Evolutionary conservation across 1,284 basidiomycete genomes (phyloP).

Genomic region (Vanrija pseudolonga): DNA sequence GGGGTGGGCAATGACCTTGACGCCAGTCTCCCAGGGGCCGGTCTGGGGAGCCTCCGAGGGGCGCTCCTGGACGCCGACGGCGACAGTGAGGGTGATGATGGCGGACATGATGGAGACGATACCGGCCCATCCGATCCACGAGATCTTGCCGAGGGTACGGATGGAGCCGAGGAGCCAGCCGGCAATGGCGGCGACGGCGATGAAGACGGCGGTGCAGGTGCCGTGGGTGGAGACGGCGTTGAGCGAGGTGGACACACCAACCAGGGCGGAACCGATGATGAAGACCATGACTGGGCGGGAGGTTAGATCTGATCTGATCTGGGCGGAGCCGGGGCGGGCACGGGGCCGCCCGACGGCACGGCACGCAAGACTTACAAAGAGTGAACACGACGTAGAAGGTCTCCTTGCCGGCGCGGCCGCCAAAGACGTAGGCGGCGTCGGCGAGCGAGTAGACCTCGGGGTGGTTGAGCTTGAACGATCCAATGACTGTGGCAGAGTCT

Average conservation of each 20-base stretch:
- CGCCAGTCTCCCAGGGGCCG: conserved; percentile 30
- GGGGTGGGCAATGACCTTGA: conserved; percentile 28
- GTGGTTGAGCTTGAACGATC: conserved; percentile 27
- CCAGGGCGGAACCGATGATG: conserved; percentile 24
- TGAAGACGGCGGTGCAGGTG: conserved; percentile 33
- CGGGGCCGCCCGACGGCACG: background rate
- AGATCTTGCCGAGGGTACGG: conserved; percentile 42
- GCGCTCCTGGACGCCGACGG: conserved; percentile 45
- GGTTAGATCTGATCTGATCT: too few species aligned
- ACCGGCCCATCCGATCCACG: conserved; percentile 45
- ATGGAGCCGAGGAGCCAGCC: conserved; percentile 37
- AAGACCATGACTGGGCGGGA: conserved; percentile 26
- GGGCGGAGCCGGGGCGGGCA: too few species aligned
- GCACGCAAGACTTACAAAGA: background rate
- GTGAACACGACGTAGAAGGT: conserved; percentile 11
- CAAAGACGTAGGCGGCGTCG: conserved; percentile 30
- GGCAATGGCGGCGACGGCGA: conserved; percentile 33
- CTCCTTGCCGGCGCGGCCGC: conserved; percentile 17
- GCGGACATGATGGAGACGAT: conserved; percentile 35
- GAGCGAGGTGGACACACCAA: conserved; percentile 24
- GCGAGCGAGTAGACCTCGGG: conserved; percentile 23
- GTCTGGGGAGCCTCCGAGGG: conserved; percentile 27
- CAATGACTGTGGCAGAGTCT: conserved; percentile 16
- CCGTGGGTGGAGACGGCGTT: conserved; percentile 22
- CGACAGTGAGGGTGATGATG: conserved; percentile 45